Percentiles rank a stretch among this genome's conserved stretches.
These are phyloP conservation scores for Phoenix dactylifera DNA, from an alignment of 176 grass and related monocot genomes.

Conservation along the genomic window DNA sequence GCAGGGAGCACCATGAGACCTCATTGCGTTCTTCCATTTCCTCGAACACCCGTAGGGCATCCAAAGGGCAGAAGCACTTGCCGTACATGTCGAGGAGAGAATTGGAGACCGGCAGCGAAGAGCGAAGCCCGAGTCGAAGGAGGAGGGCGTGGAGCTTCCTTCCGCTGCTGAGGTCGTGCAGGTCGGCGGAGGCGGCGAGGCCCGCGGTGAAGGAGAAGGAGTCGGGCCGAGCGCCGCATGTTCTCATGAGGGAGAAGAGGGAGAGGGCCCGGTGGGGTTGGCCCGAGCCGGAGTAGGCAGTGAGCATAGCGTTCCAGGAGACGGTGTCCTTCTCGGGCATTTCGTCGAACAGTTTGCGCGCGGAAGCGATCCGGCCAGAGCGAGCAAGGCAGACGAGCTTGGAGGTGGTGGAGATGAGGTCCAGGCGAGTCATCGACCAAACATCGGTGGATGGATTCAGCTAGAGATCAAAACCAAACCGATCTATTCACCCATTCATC, in stretches of 20 bases:
- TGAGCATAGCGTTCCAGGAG: conserved; percentile 73
- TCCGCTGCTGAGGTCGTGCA: conserved; percentile 16
- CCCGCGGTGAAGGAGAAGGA: conserved; percentile 45
- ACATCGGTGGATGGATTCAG: too few species aligned
- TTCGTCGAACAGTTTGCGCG: conserved; percentile 49
- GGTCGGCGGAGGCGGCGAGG: conserved; percentile 26
- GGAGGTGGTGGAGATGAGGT: conserved; percentile 44
- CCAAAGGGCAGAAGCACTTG: conserved; percentile 23
- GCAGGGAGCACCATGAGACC: conserved; percentile 60
- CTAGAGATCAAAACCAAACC: too few species aligned
- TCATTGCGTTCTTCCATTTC: conserved; percentile 45
- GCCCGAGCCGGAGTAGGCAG: conserved; percentile 34
- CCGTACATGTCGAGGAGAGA: conserved; percentile 61
- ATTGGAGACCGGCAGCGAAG: conserved; percentile 45
- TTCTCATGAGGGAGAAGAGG: conserved; percentile 31
- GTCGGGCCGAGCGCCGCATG: conserved; percentile 12
- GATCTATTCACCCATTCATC: too few species aligned
- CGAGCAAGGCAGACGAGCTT: conserved; percentile 30
- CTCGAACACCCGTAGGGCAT: conserved; percentile 34
- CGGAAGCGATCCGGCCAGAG: conserved; percentile 19
- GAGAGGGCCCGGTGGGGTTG: conserved; percentile 26
- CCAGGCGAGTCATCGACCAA: neutral
- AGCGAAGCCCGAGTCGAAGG: conserved; percentile 31
- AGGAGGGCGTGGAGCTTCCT: conserved; percentile 44
- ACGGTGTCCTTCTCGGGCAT: conserved; percentile 46